Conservation (phyloP, 176 grass and related monocot genomes). For the Triticum timopheevii region DNA sequence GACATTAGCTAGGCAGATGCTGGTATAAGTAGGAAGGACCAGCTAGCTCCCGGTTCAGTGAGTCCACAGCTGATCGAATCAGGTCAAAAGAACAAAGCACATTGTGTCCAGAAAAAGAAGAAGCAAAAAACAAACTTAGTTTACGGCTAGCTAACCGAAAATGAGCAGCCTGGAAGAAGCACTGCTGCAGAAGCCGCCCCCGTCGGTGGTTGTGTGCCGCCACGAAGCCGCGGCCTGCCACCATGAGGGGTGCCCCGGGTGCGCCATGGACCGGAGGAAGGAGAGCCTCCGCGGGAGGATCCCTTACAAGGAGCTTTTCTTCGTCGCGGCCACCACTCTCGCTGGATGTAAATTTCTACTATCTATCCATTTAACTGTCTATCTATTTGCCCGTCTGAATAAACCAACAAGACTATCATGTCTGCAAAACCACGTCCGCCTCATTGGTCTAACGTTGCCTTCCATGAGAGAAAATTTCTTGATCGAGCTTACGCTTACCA, state of each 20-base stretch:
- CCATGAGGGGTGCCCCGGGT: constrained; percentile 3
- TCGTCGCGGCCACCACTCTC: background rate
- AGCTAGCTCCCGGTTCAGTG: background rate
- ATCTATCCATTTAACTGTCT: background rate
- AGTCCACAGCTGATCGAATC: constrained; percentile 19
- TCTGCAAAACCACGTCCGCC: background rate
- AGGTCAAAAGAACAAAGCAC: background rate
- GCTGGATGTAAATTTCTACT: background rate
- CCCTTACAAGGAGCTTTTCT: constrained; percentile 15
- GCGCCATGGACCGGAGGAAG: background rate
- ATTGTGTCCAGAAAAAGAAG: background rate
- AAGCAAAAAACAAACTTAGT: background rate
- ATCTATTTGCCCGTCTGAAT: background rate
- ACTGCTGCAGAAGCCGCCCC: background rate
- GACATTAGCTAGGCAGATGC: background rate
- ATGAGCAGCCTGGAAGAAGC: constrained; percentile 1
- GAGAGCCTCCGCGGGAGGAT: background rate
- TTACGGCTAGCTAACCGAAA: background rate
- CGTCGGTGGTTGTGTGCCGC: background rate
- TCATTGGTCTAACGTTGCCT: background rate
- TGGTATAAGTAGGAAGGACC: background rate
- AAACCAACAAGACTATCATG: background rate
- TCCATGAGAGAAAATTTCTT: background rate
- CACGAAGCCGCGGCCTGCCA: background rate
- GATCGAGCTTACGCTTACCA: background rate